These are phyloP conservation scores for Ogataea corticis DNA, from an alignment of 805 yeast species.

Conservation along the genomic window DNA sequence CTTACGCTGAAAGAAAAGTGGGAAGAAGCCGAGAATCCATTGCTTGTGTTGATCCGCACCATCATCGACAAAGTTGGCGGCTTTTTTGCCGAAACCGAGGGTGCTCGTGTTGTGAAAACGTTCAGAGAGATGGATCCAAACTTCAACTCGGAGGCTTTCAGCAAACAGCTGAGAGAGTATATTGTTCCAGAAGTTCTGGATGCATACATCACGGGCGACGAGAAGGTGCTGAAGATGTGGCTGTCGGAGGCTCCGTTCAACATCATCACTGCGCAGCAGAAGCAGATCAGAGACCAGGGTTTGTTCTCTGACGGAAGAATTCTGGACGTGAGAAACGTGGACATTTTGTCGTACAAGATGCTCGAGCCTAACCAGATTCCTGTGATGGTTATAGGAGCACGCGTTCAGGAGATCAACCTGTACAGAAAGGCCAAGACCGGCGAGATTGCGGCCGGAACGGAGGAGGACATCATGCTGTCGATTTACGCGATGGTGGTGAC, in stretches of 20 bases:
- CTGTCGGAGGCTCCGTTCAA: slow-evolving; percentile 95
- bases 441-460: slow-evolving; percentile 93
- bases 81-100: slow-evolving; percentile 93
- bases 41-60: slow-evolving; percentile 78
- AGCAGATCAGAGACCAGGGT: slow-evolving; percentile 88
- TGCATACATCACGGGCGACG: slow-evolving; percentile 92
- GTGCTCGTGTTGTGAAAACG: slow-evolving; percentile 84
- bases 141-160: slow-evolving; percentile 77
- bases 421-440: slow-evolving; percentile 90
- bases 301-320: slow-evolving; percentile 88
- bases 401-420: slow-evolving; percentile 93
- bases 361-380: slow-evolving; percentile 91
- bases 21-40: slow-evolving; percentile 94
- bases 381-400: slow-evolving; percentile 87
- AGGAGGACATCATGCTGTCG: slow-evolving; percentile 86
- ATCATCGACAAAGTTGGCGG: slow-evolving; percentile 79
- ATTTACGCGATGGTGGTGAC: slow-evolving; percentile 97
- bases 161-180: slow-evolving; percentile 82
- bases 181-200: slow-evolving; percentile 94
- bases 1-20: slow-evolving; percentile 66
- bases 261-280: slow-evolving; percentile 90
- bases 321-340: slow-evolving; percentile 93
- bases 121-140: slow-evolving; percentile 89
- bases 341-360: slow-evolving; percentile 81
- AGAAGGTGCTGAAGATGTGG: slow-evolving; percentile 80